Evolutionary conservation across 106 monocot species (phyloP).

Genomic region (Allium sativum): DNA sequence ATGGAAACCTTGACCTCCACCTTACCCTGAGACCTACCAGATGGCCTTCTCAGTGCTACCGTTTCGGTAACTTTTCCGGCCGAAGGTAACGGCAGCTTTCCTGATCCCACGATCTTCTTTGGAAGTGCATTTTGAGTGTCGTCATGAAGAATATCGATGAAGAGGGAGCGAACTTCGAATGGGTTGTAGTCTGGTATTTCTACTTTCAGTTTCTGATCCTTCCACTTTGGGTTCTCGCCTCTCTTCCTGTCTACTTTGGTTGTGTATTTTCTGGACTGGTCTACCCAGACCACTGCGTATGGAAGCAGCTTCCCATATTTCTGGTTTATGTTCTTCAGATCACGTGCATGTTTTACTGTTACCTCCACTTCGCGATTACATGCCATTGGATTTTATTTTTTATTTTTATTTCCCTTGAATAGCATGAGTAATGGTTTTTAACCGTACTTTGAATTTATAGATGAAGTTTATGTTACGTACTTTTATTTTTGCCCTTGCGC

Average conservation of each 20-base stretch:
- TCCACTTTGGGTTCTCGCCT: slow-evolving; percentile 45
- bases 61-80: slow-evolving; percentile 21
- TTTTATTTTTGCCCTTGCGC: too few relatives aligned
- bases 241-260: slow-evolving; percentile 44
- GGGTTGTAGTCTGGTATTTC: slow-evolving; percentile 24
- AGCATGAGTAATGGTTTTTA: too few relatives aligned
- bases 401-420: too few relatives aligned
- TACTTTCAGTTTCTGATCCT: slow-evolving; percentile 46
- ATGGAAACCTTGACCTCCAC: slow-evolving; percentile 42
- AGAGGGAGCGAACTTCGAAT: slow-evolving; percentile 34
- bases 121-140: slow-evolving; percentile 8
- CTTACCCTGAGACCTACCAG: slow-evolving; percentile 69
- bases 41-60: slow-evolving; percentile 61
- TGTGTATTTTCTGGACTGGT: slow-evolving; percentile 42
- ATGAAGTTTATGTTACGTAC: too few relatives aligned
- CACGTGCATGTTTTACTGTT: slow-evolving; percentile 35
- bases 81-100: slow-evolving; percentile 45
- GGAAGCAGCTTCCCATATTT: slow-evolving; percentile 42
- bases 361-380: slow-evolving; percentile 57
- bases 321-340: slow-evolving; percentile 90
- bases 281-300: slow-evolving; percentile 70
- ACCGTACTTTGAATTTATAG: too few relatives aligned
- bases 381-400: not conserved
- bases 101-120: slow-evolving; percentile 86
- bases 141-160: slow-evolving; percentile 70